A percentile compares a stretch with the other conserved stretches of the same genome.
phyloP scores from a whole-genome alignment of 148 eudicot genomes.

The Suaeda aralocaspica region DNA sequence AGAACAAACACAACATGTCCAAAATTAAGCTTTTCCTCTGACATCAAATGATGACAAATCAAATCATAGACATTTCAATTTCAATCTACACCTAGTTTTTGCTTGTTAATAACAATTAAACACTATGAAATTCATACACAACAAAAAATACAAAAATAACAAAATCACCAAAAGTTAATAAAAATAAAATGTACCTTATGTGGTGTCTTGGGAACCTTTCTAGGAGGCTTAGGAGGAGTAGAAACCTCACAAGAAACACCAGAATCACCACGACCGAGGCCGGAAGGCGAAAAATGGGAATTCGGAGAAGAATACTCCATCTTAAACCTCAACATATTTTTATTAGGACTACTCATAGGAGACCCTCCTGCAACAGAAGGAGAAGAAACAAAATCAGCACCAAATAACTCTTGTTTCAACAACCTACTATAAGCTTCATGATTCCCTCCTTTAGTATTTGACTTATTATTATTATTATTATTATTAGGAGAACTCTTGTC shows the following conservation, averaged over 20 bases:
- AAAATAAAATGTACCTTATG: slow-evolving; percentile 55
- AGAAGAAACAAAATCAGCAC: slow-evolving; percentile 77
- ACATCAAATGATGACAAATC: background rate
- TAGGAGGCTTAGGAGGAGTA: slow-evolving; percentile 77
- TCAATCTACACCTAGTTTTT: background rate
- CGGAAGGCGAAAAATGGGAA: slow-evolving; percentile 60
- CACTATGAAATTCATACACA: background rate
- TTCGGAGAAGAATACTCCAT: slow-evolving; percentile 58
- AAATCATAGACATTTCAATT: background rate
- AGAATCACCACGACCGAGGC: slow-evolving; percentile 44
- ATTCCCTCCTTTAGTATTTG: slow-evolving; percentile 39
- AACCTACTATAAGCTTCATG: slow-evolving; percentile 70
- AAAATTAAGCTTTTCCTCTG: background rate
- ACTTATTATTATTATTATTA: slow-evolving; percentile 22
- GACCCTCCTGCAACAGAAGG: slow-evolving; percentile 83
- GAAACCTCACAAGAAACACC: slow-evolving; percentile 39
- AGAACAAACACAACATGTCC: background rate
- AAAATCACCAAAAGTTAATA: background rate
- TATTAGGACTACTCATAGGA: slow-evolving; percentile 64
- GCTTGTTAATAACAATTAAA: background rate
- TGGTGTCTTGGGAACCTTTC: slow-evolving; percentile 95
- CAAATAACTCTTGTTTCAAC: slow-evolving; percentile 71
- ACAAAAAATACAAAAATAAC: background rate
- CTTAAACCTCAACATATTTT: slow-evolving; percentile 83
- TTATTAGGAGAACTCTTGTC: slow-evolving; percentile 55